These are phyloP conservation scores for Russula sp. DNA, from an alignment of 768 basidiomycete genomes.

Conservation along the genomic window DNA sequence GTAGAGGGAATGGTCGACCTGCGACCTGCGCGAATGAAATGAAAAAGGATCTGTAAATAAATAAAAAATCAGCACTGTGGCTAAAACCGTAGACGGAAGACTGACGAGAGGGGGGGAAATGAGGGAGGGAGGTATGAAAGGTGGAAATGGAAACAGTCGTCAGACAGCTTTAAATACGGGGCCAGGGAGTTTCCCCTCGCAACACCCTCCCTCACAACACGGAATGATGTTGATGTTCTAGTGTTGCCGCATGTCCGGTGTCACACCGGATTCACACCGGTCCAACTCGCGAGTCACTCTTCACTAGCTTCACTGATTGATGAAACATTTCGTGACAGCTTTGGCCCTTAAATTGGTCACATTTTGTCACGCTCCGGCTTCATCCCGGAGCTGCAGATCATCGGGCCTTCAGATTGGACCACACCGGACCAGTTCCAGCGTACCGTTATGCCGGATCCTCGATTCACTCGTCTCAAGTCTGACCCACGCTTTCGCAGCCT, in stretches of 20 bases:
- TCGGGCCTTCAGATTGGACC: no score
- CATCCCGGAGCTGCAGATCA: no score
- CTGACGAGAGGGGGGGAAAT: neutral
- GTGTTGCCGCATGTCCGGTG: no score
- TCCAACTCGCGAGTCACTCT: no score
- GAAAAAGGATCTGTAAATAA: conserved; percentile 20
- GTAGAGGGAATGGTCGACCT: conserved; percentile 28
- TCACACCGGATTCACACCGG: no score
- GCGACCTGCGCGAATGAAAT: conserved; percentile 26
- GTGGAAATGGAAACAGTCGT: neutral
- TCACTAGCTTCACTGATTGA: no score
- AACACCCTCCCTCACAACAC: neutral
- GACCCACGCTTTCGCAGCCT: conserved; percentile 91
- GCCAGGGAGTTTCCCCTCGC: conserved; percentile 1
- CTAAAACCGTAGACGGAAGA: neutral
- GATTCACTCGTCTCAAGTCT: conserved; percentile 79
- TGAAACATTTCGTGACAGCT: no score
- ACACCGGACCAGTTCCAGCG: no score
- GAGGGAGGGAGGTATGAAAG: neutral
- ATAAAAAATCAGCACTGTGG: neutral
- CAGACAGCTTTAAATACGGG: conserved; percentile 23
- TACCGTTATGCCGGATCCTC: conserved; percentile 44
- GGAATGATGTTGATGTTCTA: neutral
- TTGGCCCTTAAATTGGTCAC: no score
- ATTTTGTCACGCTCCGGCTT: no score